A percentile compares a stretch with the other conserved stretches of the same genome.
phyloP scores from a whole-genome alignment of 1,284 basidiomycete genomes.

The Ganoderma multipileum region DNA sequence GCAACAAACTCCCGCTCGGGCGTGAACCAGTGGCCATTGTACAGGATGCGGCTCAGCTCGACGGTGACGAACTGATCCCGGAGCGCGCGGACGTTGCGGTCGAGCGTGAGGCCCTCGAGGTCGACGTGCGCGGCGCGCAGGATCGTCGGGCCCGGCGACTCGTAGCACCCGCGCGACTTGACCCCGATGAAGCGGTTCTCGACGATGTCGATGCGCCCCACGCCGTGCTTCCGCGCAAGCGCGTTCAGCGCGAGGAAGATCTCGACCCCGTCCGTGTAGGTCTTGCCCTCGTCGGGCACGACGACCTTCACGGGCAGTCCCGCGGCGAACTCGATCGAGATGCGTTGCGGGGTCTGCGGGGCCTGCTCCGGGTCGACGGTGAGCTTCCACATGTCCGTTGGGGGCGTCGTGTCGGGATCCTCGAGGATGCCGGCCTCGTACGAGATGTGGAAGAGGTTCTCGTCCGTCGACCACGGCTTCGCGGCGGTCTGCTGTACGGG shows the following conservation, averaged over 20 bases:
- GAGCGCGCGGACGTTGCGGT: constrained; percentile 94
- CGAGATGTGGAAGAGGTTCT: constrained; percentile 99
- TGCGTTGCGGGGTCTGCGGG: constrained; percentile 81
- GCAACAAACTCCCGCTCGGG: constrained; percentile 97
- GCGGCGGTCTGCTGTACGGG: constrained; percentile 95
- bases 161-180: constrained; percentile 99
- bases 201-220: constrained; percentile 98
- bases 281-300: constrained; percentile 56
- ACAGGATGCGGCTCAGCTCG: constrained; percentile 90
- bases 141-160: constrained; percentile 96
- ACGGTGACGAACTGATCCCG: constrained; percentile 96
- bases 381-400: constrained; percentile 99
- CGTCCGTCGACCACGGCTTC: constrained; percentile 99
- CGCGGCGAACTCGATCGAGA: constrained; percentile 85
- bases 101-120: constrained; percentile 95
- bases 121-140: constrained; percentile 96
- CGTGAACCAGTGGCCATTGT: constrained; percentile 98
- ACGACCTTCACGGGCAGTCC: constrained; percentile 89
- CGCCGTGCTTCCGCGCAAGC: constrained; percentile 93
- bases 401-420: constrained; percentile 95
- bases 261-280: constrained; percentile 91
- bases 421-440: constrained; percentile 99
- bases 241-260: constrained; percentile 94
- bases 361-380: constrained; percentile 87
- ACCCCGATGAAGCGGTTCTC: constrained; percentile 99